phyloP scores from a whole-genome alignment of 129 eudicot genomes.

The Chrysanthemum seticuspe region DNA sequence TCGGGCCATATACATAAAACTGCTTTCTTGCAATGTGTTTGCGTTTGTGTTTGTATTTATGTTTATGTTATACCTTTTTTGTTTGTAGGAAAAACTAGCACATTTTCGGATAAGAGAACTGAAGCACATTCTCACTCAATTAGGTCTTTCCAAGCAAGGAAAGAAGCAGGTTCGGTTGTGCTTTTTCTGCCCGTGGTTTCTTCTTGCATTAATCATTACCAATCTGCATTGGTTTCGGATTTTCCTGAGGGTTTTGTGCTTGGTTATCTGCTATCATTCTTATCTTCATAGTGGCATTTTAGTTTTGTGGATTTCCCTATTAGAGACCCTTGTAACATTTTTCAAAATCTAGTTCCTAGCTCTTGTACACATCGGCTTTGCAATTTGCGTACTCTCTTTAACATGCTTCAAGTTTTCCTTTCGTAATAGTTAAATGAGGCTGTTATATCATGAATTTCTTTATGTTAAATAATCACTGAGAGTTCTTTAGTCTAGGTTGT shows the following conservation, averaged over 20 bases:
- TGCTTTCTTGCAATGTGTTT: slow-evolving; percentile 23
- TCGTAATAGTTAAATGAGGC: slow-evolving; percentile 1
- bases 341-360: background rate
- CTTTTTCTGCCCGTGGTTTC: slow-evolving; percentile 10
- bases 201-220: background rate
- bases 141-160: slow-evolving; percentile 97
- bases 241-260: slow-evolving; percentile 20
- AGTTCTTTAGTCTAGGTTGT: slow-evolving; percentile 4
- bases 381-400: slow-evolving; percentile 12
- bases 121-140: slow-evolving; percentile 80
- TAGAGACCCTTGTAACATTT: background rate
- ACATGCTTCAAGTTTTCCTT: background rate
- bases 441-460: slow-evolving; percentile 12
- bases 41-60: slow-evolving; percentile 5
- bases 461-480: background rate
- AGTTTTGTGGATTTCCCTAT: background rate
- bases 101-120: slow-evolving; percentile 95
- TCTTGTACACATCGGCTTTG: background rate
- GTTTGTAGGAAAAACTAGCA: slow-evolving; percentile 71
- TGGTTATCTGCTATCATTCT: slow-evolving; percentile 3
- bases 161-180: slow-evolving; percentile 75
- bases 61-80: background rate
- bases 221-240: slow-evolving; percentile 1
- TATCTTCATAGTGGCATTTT: background rate
- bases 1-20: background rate